A percentile compares a stretch with the other conserved stretches of the same genome.
These are phyloP conservation scores for Colletotrichum nymphaeae DNA, from an alignment of 2,329 filamentous ascomycete genomes.

Conservation along the genomic window DNA sequence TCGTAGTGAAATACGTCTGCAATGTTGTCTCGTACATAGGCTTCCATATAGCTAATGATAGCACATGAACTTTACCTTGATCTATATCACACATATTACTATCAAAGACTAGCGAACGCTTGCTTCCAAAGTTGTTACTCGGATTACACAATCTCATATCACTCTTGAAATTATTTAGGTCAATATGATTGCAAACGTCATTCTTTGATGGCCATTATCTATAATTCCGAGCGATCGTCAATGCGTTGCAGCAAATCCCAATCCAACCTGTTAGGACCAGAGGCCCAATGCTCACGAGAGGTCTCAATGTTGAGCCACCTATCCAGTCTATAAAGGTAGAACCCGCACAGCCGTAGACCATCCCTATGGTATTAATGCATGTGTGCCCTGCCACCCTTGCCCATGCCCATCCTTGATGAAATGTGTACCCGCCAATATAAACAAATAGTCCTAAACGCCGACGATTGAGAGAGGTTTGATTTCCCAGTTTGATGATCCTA, in stretches of 20 bases:
- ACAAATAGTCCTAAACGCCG: slow-evolving; percentile 5
- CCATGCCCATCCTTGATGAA: neutral
- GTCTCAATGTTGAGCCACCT: neutral
- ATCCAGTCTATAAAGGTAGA: neutral
- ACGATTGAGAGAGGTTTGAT: neutral
- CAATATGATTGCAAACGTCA: neutral
- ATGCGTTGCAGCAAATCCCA: neutral
- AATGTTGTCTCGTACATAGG: no score
- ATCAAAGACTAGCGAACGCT: neutral
- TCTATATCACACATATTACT: neutral
- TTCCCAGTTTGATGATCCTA: neutral
- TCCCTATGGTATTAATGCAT: neutral
- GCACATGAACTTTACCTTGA: neutral
- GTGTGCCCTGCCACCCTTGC: neutral
- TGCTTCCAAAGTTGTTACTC: neutral
- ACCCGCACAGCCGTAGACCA: neutral
- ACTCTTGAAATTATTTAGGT: neutral
- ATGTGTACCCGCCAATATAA: slow-evolving; percentile 6
- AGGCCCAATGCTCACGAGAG: neutral
- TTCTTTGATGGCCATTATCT: neutral
- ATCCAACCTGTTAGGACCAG: neutral
- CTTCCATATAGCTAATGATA: neutral
- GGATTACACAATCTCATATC: neutral
- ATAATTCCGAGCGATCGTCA: neutral
- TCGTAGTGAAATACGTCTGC: no score